Conservation (phyloP, 148 eudicot genomes). For the Simmondsia chinensis region DNA sequence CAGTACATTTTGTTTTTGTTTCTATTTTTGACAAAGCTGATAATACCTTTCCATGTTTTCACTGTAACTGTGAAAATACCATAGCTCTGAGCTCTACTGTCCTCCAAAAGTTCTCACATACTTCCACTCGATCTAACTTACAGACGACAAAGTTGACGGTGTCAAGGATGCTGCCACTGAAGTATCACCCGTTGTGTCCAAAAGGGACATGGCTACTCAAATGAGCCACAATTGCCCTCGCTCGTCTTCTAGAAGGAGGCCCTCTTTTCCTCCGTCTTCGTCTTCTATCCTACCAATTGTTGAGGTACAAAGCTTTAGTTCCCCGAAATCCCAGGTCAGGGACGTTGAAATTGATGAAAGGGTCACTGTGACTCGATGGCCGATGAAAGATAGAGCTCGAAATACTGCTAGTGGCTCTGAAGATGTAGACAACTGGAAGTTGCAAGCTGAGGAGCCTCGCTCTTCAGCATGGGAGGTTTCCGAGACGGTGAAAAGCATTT, state of each 20-base stretch:
- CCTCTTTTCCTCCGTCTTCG: constrained; percentile 43
- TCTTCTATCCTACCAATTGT: constrained; percentile 44
- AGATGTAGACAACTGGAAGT: constrained; percentile 58
- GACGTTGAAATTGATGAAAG: constrained; percentile 86
- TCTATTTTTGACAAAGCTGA: no score
- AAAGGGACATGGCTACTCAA: constrained; percentile 92
- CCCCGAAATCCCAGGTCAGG: constrained; percentile 56
- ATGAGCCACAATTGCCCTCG: constrained; percentile 80
- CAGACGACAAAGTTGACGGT: constrained; percentile 48
- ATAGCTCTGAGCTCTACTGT: no score
- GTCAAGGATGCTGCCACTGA: constrained; percentile 35
- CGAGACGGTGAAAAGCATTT: constrained; percentile 42
- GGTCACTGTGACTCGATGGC: constrained; percentile 78
- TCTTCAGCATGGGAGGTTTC: constrained; percentile 71
- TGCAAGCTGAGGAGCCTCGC: constrained; percentile 40
- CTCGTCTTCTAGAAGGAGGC: constrained; percentile 49
- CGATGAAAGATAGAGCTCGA: constrained; percentile 46
- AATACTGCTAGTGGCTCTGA: constrained; percentile 34
- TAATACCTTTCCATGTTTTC: no score
- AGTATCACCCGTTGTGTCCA: constrained; percentile 53
- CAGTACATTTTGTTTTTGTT: no score
- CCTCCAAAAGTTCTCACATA: background rate
- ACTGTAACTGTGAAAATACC: no score
- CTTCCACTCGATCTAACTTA: constrained; percentile 4
- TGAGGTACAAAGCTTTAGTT: constrained; percentile 38